Evolutionary conservation across 495 filamentous ascomycete genomes (phyloP).

Genomic region (Tuber borchii): DNA sequence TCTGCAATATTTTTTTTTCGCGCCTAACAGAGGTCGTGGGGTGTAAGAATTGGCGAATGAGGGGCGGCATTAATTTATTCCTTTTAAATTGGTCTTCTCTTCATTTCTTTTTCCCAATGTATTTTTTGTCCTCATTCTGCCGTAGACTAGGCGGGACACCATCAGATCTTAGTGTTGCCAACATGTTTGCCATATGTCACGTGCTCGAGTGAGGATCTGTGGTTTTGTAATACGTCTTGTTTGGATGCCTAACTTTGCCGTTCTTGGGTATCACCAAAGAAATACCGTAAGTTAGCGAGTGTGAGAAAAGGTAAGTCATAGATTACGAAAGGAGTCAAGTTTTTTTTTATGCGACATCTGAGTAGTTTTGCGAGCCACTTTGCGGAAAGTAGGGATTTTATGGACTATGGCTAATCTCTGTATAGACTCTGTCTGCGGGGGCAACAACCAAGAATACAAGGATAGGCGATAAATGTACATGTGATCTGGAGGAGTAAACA

Average conservation of each 20-base stretch:
- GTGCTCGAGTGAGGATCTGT: background rate
- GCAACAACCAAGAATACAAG: background rate
- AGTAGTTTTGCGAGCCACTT: background rate
- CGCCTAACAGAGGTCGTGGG: background rate
- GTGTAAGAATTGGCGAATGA: background rate
- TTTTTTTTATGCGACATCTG: background rate
- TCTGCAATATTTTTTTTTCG: background rate
- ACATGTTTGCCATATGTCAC: background rate
- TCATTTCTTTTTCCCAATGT: background rate
- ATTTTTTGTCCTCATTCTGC: background rate
- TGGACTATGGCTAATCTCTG: background rate
- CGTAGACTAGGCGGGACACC: background rate
- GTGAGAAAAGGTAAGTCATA: background rate
- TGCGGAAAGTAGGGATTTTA: background rate
- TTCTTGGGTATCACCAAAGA: background rate
- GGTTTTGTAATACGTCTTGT: background rate
- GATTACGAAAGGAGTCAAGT: background rate
- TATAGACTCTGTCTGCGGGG: background rate
- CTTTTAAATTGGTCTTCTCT: background rate
- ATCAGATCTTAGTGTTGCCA: background rate
- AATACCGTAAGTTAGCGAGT: background rate
- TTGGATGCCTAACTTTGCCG: background rate
- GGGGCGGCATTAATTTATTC: background rate
- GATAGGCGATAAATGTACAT: background rate
- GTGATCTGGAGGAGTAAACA: background rate